Evolutionary conservation across 2,329 filamentous ascomycete genomes (phyloP), one percentile per base, ranked within the genome.

Genomic region (Thermoascus crustaceus): DNA sequence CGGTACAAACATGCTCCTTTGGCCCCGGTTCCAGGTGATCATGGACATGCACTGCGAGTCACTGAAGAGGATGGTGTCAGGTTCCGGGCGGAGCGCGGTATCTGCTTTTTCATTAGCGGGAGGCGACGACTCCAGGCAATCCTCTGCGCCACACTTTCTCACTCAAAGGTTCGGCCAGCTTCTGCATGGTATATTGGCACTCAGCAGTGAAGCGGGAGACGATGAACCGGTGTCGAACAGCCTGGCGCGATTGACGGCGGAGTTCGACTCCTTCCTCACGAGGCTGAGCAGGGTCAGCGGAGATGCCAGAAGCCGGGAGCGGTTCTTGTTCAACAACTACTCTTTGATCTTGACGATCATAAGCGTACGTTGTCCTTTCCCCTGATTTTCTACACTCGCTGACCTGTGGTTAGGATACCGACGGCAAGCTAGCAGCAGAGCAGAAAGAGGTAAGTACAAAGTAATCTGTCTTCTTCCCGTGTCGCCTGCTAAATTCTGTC

Each of bases 131-230:
- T 26, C 57, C 32, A 63, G 58, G 38, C 52, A 58, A 25, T 64
- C 62, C 11, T 58, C 60, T 4, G 91, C 91, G 2, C 91, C 91
- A 0, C 91, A 96, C 50, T 80, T 89, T 34, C 72, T 93, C 11
- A 95, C 91, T 0, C 91, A 98, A 59, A 78, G 87, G n/a, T 96
- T 96, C 53, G 91, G 85, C 0, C 89, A 95, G 62, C 78, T 98
- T 32, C 63, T 94, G 32, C 84, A 94, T 44, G 86, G 85, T 2
- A 82, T 96, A 19, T 64, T 96, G 19, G 69, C 77, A 0, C 72
- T 98, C 27, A 93, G 85, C 53, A 78, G 78, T n/a, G 88, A 95
- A 48, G 85, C 86, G 1, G 87, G 87, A 2, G 91, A 96, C 47
- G 88, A 95, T 47, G 91, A 98, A 59, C 91, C 91, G 0, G 84